Percentiles rank a stretch among this genome's conserved stretches.
Conservation (phyloP, 2,329 filamentous ascomycete genomes). For the Cytospora piceicola region DNA sequence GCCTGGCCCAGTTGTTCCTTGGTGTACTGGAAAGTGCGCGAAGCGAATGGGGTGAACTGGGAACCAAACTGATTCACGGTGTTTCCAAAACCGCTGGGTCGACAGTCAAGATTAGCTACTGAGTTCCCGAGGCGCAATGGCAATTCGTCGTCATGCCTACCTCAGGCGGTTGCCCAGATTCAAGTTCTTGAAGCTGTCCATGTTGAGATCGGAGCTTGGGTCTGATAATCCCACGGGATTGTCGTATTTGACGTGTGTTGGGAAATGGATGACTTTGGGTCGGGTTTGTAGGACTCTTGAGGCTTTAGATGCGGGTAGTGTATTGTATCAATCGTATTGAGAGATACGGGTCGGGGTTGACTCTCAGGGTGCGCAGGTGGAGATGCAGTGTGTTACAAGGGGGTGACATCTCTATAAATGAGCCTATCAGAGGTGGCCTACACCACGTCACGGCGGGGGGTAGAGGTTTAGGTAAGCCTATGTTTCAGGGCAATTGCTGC, state of each 20-base stretch:
- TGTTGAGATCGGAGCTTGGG: constrained; percentile 36
- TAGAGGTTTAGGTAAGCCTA: constrained; percentile 10
- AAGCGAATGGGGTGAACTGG: constrained; percentile 88
- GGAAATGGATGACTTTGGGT: constrained; percentile 12
- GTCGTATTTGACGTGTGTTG: neutral
- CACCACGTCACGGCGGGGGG: constrained; percentile 8
- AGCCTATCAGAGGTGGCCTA: constrained; percentile 8
- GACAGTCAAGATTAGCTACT: constrained; percentile 38
- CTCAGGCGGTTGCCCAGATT: constrained; percentile 60
- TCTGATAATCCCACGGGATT: neutral
- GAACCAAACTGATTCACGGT: constrained; percentile 55
- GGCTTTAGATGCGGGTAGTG: constrained; percentile 2
- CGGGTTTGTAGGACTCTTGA: constrained; percentile 10
- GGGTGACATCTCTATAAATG: constrained; percentile 2
- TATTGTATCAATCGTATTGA: neutral
- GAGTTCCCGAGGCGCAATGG: constrained; percentile 24
- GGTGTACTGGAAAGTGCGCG: constrained; percentile 94
- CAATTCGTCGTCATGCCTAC: constrained; percentile 43
- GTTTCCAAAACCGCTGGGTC: constrained; percentile 47
- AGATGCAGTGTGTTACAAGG: constrained; percentile 1
- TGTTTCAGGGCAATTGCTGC: neutral
- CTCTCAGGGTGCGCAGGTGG: constrained; percentile 4
- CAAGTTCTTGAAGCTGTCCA: constrained; percentile 63
- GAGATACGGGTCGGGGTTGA: neutral
- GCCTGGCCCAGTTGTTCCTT: constrained; percentile 96